Conservation (phyloP, 2,329 filamentous ascomycete species). For the Metarhizium robertsii region DNA sequence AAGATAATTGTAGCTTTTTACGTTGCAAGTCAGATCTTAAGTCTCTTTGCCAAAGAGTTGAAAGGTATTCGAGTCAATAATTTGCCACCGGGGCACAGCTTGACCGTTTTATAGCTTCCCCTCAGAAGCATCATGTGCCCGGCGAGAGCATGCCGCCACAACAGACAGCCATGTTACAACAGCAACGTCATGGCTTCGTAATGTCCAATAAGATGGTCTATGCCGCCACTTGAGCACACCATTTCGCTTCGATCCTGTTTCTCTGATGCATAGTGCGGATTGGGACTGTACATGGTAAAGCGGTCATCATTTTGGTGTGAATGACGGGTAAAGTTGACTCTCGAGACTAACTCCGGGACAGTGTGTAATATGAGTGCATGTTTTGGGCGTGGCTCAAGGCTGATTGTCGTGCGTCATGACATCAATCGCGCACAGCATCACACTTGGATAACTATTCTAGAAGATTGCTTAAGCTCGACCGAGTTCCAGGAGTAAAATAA, state of each 20-base stretch:
- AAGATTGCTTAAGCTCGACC: no score
- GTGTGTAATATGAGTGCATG: no score
- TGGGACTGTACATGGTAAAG: no score
- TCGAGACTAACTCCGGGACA: no score
- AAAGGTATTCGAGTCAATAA: background rate
- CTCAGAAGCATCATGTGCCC: background rate
- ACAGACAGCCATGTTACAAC: background rate
- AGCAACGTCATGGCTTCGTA: background rate
- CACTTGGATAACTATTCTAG: no score
- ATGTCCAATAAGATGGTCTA: background rate
- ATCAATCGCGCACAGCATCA: no score
- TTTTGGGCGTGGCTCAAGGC: no score
- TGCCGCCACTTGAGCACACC: background rate
- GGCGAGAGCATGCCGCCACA: background rate
- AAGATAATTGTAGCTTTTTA: background rate
- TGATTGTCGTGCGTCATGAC: no score
- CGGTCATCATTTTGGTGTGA: no score
- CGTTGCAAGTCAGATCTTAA: background rate
- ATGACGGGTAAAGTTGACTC: no score
- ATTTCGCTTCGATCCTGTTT: background rate
- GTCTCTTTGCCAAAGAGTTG: background rate
- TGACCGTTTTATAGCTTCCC: background rate
- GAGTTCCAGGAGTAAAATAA: no score
- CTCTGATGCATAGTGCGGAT: no score
- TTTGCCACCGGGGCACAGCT: background rate